Evolutionary conservation across 805 yeast species (phyloP).

Genomic region (Yarrowia sp.): DNA sequence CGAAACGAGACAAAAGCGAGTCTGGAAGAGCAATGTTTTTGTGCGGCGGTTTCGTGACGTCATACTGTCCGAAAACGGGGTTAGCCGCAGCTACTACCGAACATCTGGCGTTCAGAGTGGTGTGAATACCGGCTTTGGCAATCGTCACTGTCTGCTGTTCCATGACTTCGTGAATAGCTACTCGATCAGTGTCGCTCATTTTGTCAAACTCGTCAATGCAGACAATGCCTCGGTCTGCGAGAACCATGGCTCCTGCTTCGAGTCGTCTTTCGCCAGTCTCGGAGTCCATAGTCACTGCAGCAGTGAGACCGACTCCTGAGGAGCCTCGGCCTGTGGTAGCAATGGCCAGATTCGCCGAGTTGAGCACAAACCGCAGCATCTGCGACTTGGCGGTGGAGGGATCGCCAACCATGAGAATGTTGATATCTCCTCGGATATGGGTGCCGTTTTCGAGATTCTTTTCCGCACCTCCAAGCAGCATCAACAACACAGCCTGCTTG

Average conservation of each 20-base stretch:
- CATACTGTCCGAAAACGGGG: constrained; percentile 96
- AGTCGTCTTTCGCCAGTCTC: constrained; percentile 98
- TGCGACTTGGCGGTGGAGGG: constrained; percentile 99
- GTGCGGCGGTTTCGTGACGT: constrained; percentile 94
- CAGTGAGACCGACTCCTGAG: constrained; percentile 98
- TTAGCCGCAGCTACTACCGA: constrained; percentile 98
- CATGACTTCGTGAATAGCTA: constrained; percentile 99
- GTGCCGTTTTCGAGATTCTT: constrained; percentile 94
- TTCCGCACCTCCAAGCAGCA: constrained; percentile 93
- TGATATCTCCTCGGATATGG: constrained; percentile 97
- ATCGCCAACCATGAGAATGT: constrained; percentile 95
- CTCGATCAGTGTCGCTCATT: constrained; percentile 96
- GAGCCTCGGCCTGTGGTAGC: constrained; percentile 99
- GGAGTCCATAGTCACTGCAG: constrained; percentile 98
- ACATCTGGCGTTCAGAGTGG: constrained; percentile 95
- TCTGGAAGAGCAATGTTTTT: constrained; percentile 96
- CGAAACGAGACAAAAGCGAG: constrained; percentile 95
- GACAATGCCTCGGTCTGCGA: constrained; percentile 97
- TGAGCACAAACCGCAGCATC: constrained; percentile 88
- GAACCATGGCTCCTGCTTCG: constrained; percentile 97
- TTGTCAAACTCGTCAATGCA: constrained; percentile 99
- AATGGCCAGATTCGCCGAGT: constrained; percentile 93
- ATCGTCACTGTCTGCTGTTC: constrained; percentile 98
- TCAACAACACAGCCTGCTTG: constrained; percentile 86
- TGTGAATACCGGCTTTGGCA: constrained; percentile 96